Base-by-base conservation (phyloP, 164 flowering plant species). In the Tetracentron sinense region DNA sequence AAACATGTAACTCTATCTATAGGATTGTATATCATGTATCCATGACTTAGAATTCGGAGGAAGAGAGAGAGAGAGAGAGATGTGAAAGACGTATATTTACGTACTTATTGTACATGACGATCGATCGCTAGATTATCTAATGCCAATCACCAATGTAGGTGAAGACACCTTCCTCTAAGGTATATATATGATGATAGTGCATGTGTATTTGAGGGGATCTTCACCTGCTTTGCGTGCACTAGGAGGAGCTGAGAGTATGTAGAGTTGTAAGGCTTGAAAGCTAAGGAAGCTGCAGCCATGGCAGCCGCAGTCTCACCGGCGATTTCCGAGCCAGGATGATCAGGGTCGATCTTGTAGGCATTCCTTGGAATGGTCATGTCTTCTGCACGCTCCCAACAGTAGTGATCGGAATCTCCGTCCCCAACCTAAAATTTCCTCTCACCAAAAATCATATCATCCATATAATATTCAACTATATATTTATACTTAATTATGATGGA, bases 241-340 rank as follows among this genome's bases (percentile, higher is more conserved):
- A 86, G 44, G 57, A 86, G 85, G 23, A 79, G 74, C n/a, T 60
- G 58, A 16, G 92, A 81, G 72, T 88, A 88, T 26, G 78, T 48
- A 21, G 85, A 79, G 66, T 88, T 64, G 65, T 79, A 82, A 44
- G 72, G 78, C 70, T 61, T 74, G 79, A 89, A 92, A 56, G 84
- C 95, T 19, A 92, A 51, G 27, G 92, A 71, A 58, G 97, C 85
- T 2, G 97, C 83, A 10, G 96, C 96, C 73, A 91, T 59, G 19
- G 97, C 92, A n/a, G 94, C 94, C 0, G 97, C 92, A 3, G 97
- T 85, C 75, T 92, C 97, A 0, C 79, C 97, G 0, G 86, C 97
- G 6, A 91, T 72, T 58, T 91, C 97, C 0, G 96, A 81, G 2
- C 97, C 97, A 2, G 96, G 97, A 31, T 73, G 67, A 1, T 68